These are phyloP conservation scores for Stenogyne calaminthoides DNA, from an alignment of 305 asterid species.

Conservation along the genomic window DNA sequence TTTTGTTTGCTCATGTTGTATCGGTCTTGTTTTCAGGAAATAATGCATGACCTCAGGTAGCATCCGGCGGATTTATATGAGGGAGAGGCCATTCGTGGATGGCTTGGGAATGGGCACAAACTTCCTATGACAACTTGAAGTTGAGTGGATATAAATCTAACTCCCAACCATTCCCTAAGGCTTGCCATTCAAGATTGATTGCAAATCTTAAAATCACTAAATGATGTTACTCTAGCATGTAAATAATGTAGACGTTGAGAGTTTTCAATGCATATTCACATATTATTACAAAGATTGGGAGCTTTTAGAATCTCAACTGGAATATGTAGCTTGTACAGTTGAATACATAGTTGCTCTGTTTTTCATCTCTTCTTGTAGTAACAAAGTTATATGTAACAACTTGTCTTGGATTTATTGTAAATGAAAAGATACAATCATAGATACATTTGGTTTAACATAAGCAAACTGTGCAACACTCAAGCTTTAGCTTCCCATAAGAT, in stretches of 20 bases:
- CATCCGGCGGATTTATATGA: conserved; percentile 93
- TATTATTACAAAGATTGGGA: no score
- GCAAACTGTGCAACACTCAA: conserved; percentile 6
- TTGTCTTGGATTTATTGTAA: conserved; percentile 5
- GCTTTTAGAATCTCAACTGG: not conserved
- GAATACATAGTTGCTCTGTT: not conserved
- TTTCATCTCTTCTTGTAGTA: not conserved
- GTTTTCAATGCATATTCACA: not conserved
- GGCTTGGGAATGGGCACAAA: conserved; percentile 68
- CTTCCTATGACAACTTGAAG: conserved; percentile 87
- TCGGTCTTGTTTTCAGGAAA: conserved; percentile 59
- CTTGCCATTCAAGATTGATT: conserved; percentile 75
- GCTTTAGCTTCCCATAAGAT: not conserved
- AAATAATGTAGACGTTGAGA: conserved; percentile 15
- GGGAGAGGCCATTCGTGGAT: conserved; percentile 75
- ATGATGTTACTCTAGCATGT: conserved; percentile 17
- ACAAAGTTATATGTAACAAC: not conserved
- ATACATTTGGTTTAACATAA: conserved; percentile 12
- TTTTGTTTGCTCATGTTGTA: conserved; percentile 2
- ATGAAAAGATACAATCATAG: not conserved
- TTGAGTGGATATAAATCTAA: conserved; percentile 52
- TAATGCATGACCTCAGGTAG: conserved; percentile 89
- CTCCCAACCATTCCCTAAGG: conserved; percentile 68
- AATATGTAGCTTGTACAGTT: not conserved
- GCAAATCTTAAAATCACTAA: conserved; percentile 38